phyloP scores from a whole-genome alignment of 106 monocot genomes.

The Dendrobium chrysotoxum region DNA sequence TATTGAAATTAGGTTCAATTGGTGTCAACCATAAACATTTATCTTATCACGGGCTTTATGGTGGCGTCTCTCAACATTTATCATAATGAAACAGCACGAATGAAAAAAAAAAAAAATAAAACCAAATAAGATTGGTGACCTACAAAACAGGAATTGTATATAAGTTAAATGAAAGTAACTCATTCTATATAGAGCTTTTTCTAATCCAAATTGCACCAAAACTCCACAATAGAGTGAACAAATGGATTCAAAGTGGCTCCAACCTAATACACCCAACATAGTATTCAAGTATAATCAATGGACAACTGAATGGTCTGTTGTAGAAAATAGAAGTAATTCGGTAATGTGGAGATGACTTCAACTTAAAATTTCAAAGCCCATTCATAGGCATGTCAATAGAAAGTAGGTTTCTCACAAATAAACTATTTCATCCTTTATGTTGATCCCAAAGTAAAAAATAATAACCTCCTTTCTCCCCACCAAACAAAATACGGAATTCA shows the following conservation, averaged over 20 bases:
- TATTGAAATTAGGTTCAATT: too few species aligned
- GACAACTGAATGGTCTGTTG: not conserved
- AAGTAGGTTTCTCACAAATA: not conserved
- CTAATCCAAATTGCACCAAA: not conserved
- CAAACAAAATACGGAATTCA: not conserved
- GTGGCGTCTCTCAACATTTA: too few species aligned
- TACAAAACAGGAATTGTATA: too few species aligned
- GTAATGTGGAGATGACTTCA: not conserved
- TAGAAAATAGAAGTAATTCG: not conserved
- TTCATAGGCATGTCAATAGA: not conserved
- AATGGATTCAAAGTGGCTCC: not conserved
- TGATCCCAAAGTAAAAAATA: not conserved
- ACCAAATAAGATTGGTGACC: too few species aligned
- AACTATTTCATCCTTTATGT: not conserved
- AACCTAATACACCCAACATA: not conserved
- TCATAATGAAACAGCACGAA: too few species aligned
- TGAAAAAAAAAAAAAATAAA: too few species aligned
- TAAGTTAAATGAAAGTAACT: not conserved
- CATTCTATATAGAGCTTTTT: not conserved
- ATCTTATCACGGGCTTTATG: too few species aligned
- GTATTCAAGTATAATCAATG: not conserved
- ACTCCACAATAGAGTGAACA: not conserved
- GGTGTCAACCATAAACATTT: too few species aligned
- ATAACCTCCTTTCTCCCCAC: not conserved
- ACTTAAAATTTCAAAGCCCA: not conserved